Evolutionary conservation across 23 red algal genomes (phyloP).

Genomic region (Gracilaria caudata): DNA sequence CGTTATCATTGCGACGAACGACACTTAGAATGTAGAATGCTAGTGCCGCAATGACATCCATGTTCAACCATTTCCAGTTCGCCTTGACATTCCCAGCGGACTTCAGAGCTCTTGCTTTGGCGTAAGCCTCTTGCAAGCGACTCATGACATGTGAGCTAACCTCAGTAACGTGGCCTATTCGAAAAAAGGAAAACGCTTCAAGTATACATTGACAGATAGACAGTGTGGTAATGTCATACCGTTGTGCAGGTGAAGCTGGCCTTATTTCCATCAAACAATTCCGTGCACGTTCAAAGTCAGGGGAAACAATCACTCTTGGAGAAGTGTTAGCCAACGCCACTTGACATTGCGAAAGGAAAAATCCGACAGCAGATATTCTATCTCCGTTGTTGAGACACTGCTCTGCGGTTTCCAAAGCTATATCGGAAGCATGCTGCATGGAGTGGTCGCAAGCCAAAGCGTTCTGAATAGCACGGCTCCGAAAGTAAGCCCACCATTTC

Average conservation of each 20-base stretch:
- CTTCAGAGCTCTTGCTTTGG: slow-evolving; percentile 19
- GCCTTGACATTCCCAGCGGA: not conserved
- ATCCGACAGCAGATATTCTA: slow-evolving; percentile 27
- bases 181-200: slow-evolving; percentile 20
- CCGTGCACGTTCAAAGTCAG: slow-evolving; percentile 9
- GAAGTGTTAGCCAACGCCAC: slow-evolving; percentile 5
- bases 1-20: slow-evolving; percentile 5
- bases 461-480: slow-evolving; percentile 18
- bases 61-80: slow-evolving; percentile 16
- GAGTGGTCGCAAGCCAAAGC: slow-evolving; percentile 1
- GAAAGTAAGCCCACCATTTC: slow-evolving; percentile 61
- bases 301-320: not conserved
- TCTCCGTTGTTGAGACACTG: slow-evolving; percentile 8
- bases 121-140: slow-evolving; percentile 28
- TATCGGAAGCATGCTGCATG: not conserved
- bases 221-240: not conserved
- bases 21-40: slow-evolving; percentile 15
- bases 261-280: not conserved
- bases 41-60: slow-evolving; percentile 15
- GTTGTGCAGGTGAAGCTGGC: not conserved
- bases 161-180: not conserved
- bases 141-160: slow-evolving; percentile 14
- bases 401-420: slow-evolving; percentile 37
- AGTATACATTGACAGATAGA: slow-evolving; percentile 16
- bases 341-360: slow-evolving; percentile 37